Percentiles rank a stretch among this genome's conserved stretches.
Evolutionary conservation across 2,329 filamentous ascomycete species (phyloP).

Genomic region (Aspergillus pseudotamarii): DNA sequence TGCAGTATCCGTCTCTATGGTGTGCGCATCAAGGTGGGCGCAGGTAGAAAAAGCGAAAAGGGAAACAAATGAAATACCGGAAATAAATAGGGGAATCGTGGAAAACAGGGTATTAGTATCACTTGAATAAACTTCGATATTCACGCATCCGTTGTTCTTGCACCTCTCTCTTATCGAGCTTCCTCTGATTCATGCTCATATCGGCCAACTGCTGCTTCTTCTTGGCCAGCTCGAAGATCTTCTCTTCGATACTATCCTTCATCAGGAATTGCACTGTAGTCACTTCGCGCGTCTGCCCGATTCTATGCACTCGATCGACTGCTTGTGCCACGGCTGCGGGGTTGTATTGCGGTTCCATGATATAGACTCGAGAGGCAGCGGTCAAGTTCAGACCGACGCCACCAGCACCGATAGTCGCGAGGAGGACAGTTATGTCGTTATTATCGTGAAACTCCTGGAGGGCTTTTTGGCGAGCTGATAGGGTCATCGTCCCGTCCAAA

Average conservation of each 20-base stretch:
- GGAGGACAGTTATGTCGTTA: constrained; percentile 71
- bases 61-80: neutral
- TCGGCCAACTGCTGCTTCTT: constrained; percentile 93
- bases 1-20: neutral
- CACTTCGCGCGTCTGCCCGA: constrained; percentile 88
- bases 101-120: constrained; percentile 12
- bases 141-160: constrained; percentile 67
- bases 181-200: constrained; percentile 75
- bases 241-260: constrained; percentile 87
- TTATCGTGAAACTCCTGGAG: constrained; percentile 79
- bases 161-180: constrained; percentile 61
- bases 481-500: constrained; percentile 88
- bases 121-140: constrained; percentile 61
- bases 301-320: constrained; percentile 85
- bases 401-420: constrained; percentile 90
- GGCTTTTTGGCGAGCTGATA: constrained; percentile 71
- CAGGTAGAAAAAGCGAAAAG: neutral
- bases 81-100: neutral
- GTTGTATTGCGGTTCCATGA: constrained; percentile 99
- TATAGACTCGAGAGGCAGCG: constrained; percentile 80
- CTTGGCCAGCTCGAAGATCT: constrained; percentile 84
- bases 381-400: constrained; percentile 91
- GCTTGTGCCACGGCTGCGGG: constrained; percentile 93
- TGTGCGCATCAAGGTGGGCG: neutral
- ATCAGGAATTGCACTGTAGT: constrained; percentile 89